A percentile compares a stretch with the other conserved stretches of the same genome.
phyloP scores from a whole-genome alignment of 1,284 basidiomycete species.

The Neotropicomus parvogracilis region DNA sequence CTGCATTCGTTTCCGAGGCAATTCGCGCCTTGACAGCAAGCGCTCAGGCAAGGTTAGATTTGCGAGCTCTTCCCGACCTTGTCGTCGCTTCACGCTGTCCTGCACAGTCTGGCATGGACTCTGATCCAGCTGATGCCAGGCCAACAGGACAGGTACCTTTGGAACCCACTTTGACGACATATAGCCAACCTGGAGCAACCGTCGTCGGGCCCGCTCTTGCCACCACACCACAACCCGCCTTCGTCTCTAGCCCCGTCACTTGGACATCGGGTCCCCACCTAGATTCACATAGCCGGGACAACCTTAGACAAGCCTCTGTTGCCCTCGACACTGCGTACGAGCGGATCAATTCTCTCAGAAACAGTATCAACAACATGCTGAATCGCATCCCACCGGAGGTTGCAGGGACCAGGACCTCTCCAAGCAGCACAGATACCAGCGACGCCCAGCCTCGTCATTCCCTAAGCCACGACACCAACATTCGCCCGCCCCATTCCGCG shows the following conservation, averaged over 20 bases:
- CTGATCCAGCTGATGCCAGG: constrained; percentile 8
- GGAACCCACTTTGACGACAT: constrained; percentile 14
- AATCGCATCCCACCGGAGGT: constrained; percentile 31
- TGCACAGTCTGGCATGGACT: constrained; percentile 22
- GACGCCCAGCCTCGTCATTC: constrained; percentile 13
- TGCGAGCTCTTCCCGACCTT: neutral
- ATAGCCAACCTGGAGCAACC: constrained; percentile 11
- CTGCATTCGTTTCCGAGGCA: neutral
- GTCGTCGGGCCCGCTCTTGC: constrained; percentile 1
- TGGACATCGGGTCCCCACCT: constrained; percentile 16
- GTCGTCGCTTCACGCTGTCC: constrained; percentile 2
- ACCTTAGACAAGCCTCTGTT: constrained; percentile 44
- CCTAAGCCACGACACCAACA: constrained; percentile 19
- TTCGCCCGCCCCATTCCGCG: constrained; percentile 35
- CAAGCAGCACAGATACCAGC: constrained; percentile 4
- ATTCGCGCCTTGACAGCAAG: neutral
- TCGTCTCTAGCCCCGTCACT: constrained; percentile 7
- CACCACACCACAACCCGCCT: constrained; percentile 8
- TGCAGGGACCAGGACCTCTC: constrained; percentile 4
- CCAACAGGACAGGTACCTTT: constrained; percentile 11
- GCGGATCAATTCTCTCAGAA: constrained; percentile 49
- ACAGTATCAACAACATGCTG: constrained; percentile 39
- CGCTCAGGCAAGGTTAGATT: neutral
- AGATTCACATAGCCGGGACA: constrained; percentile 31
- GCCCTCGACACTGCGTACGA: constrained; percentile 50